Conservation (phyloP, 139 green algal genomes). For the Micractinium sp. region DNA sequence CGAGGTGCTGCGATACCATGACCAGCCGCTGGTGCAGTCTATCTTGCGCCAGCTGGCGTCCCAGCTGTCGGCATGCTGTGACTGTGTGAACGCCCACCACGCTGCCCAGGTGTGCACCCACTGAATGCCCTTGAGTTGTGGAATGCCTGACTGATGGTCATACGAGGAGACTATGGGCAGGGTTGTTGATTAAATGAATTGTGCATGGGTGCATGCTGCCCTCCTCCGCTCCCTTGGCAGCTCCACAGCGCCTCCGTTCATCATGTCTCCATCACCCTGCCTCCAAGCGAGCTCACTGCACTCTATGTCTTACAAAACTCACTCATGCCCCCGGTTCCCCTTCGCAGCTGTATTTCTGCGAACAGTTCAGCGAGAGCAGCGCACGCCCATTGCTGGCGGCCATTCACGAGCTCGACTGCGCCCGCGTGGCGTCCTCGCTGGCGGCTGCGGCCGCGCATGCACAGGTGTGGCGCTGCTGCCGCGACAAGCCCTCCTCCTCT, state of each 20-base stretch:
- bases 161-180: too few species aligned
- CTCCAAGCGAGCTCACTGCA: too few species aligned
- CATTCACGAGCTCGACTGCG: constrained; percentile 21
- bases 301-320: too few species aligned
- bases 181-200: too few species aligned
- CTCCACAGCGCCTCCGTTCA: too few species aligned
- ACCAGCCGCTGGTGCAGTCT: constrained; percentile 41
- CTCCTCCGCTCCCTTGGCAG: too few species aligned
- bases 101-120: constrained; percentile 22
- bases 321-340: too few species aligned
- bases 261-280: too few species aligned
- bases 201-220: not conserved
- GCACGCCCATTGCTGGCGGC: not conserved
- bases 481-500: not conserved
- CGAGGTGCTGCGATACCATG: constrained; percentile 36
- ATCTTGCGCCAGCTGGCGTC: constrained; percentile 29
- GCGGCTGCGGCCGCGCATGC: not conserved
- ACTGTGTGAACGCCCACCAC: constrained; percentile 44
- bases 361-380: constrained; percentile 1
- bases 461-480: not conserved
- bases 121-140: too few species aligned
- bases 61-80: constrained; percentile 35
- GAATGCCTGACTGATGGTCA: too few species aligned
- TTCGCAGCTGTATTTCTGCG: not conserved
- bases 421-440: constrained; percentile 19